Evolutionary conservation across 805 yeast genomes (phyloP), one percentile per base, ranked within the genome.

Genomic region (Kazachstania psychrophila): DNA sequence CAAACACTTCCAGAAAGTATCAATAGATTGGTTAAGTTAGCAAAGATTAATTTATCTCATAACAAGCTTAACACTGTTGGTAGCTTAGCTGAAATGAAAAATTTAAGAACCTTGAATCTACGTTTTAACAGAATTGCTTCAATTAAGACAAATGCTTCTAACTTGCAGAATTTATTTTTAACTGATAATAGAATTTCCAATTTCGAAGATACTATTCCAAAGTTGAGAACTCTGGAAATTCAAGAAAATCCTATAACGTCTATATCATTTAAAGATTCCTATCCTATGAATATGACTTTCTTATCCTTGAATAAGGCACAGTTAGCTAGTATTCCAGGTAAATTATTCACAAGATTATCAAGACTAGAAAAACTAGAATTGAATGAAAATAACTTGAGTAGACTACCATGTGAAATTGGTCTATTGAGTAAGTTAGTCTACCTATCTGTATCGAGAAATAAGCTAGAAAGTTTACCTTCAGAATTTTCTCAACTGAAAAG

Each of bases 301-400:
- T 66, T 92, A 33, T 86, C 86, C 43, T 63, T 92, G 36, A 75
- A 83, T 8, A 82, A 81, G 51, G 96, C 95, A 1, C 86, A 84
- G 49, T 63, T 92, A 33, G 75, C 95, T 0, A 68, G 83, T 6
- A 64, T 92, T 20, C 79, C 88, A 1, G 67, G 73, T 6, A 73
- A 71, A 13, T 73, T 87, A 40, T 67, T 87, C 30, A 57, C 68
- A 6, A 70, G 68, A 44, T 65, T 87, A 28, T 73, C 82, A 0
- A 72, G 74, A 41, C 63, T 87, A 36, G 94, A 83, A 47, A 80
- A 75, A 41, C 61, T 92, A 44, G 76, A 75, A 20, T 60, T 92
- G 43, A 92, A 86, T 58, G 76, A 79, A 48, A 92, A 92, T 52
- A 92, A 83, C 52, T 66, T 92, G 46, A 82, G 82, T 7, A 68